Evolutionary conservation across 352 stramenopile species (phyloP).

Genomic region (Aphanomyces euteiches): DNA sequence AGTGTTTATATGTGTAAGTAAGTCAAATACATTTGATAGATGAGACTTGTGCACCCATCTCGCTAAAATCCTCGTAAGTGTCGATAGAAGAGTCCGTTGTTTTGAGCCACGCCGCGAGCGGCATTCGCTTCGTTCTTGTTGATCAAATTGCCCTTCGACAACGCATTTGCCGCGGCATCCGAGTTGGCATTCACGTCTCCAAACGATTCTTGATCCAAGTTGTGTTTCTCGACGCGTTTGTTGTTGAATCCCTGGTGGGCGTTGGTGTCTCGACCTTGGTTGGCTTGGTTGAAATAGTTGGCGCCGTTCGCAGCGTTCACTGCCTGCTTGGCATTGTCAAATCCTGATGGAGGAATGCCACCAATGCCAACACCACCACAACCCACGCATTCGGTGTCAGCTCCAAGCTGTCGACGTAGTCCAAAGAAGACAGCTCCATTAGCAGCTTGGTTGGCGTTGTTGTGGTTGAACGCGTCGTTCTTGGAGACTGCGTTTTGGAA

Average conservation of each 20-base stretch:
- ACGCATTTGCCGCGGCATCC: not conserved
- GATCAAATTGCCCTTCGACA: conserved; percentile 11
- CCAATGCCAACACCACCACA: not conserved
- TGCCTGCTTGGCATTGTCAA: not conserved
- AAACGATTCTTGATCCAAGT: conserved; percentile 7
- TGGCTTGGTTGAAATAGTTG: not conserved
- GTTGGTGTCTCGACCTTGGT: not conserved
- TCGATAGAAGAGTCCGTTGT: not conserved
- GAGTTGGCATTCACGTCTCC: conserved; percentile 1
- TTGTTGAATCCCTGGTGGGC: not conserved
- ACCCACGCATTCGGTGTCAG: not conserved
- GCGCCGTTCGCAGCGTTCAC: not conserved
- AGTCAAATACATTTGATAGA: not conserved
- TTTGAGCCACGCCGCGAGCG: not conserved
- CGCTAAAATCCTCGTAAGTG: not conserved
- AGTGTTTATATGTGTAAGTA: not conserved
- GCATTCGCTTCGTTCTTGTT: not conserved
- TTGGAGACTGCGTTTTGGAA: conserved; percentile 4
- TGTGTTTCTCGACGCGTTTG: not conserved
- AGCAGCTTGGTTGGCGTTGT: not conserved
- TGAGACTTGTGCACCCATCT: not conserved
- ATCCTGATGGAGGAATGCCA: not conserved
- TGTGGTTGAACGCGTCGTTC: not conserved
- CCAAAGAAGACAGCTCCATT: conserved; percentile 11
- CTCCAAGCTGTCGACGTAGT: no score